These are phyloP conservation scores for Aethionema arabicum DNA, from an alignment of 345 rosid genomes.

Conservation along the genomic window DNA sequence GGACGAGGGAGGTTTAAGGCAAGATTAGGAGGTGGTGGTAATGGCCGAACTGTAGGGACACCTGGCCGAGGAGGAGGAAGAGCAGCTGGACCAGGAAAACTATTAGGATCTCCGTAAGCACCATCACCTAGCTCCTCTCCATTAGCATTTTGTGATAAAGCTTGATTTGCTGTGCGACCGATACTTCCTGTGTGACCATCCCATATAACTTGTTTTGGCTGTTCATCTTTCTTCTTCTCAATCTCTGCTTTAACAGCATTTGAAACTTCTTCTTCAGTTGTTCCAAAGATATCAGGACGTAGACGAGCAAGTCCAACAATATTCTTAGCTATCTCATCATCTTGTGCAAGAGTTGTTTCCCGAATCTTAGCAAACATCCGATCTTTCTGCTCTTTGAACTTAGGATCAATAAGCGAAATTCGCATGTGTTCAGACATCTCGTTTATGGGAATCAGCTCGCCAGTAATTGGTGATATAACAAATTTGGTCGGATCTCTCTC, in stretches of 20 bases:
- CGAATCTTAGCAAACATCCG: slow-evolving; percentile 93
- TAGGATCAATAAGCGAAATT: slow-evolving; percentile 87
- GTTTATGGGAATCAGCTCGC: slow-evolving; percentile 79
- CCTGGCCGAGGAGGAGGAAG: slow-evolving; percentile 84
- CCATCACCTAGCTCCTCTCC: slow-evolving; percentile 62
- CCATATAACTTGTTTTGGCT: slow-evolving; percentile 91
- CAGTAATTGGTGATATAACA: slow-evolving; percentile 84
- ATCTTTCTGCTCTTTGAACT: slow-evolving; percentile 92
- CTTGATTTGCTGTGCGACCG: slow-evolving; percentile 89
- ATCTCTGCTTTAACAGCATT: slow-evolving; percentile 94
- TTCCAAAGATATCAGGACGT: slow-evolving; percentile 93
- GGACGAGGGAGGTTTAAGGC: slow-evolving; percentile 83
- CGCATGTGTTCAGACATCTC: slow-evolving; percentile 97
- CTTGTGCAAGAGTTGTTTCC: slow-evolving; percentile 89
- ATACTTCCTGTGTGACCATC: slow-evolving; percentile 94
- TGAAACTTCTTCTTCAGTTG: slow-evolving; percentile 94
- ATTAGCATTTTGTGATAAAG: slow-evolving; percentile 59
- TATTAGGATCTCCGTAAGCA: slow-evolving; percentile 41
- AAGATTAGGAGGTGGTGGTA: slow-evolving; percentile 86
- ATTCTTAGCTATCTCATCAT: slow-evolving; percentile 87
- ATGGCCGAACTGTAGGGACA: slow-evolving; percentile 59
- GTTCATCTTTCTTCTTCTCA: slow-evolving; percentile 91
- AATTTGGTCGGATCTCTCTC: slow-evolving; percentile 80
- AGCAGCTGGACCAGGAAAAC: slow-evolving; percentile 85
- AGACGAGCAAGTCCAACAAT: slow-evolving; percentile 82